Base-by-base conservation (phyloP, 1,284 basidiomycete genomes). In the Puccinia triticina region DNA sequence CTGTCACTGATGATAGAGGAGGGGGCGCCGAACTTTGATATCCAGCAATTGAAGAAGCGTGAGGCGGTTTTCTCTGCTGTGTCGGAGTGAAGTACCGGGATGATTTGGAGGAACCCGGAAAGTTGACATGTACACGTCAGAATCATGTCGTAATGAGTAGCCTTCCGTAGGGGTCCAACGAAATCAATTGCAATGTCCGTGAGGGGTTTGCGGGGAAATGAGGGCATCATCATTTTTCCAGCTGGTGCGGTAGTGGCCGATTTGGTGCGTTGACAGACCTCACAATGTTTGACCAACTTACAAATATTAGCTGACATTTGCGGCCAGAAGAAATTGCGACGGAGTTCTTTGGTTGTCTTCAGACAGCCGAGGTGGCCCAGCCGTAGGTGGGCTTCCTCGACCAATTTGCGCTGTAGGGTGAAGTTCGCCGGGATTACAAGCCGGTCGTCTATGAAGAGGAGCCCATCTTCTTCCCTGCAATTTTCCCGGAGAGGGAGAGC, bases 241-340 rank as follows among this genome's bases (percentile, higher is more conserved):
- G 64, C 21, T 11, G 64, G 64, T 66, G 40, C 32, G 2, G 64
- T 34, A 1, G 64, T 66, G 1, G 10, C 21, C 3, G 32, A 18
- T 66, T 66, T 66, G 5, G 64, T 66, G 0, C 26, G 16, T 12
- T 66, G 64, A 5, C 64, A 66, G 32, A 18, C 5, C 3, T 18
- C 26, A 5, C 64, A 66, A 18, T 18, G 26, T 10, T 66, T 18
- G 5, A 66, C 64, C 21, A 66, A 66, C 7, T 18, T 12, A 1
- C 18, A 18, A 0, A 66, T 26, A 2, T 66, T 16, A 8, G 21
- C 29, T 66, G 64, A 18, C 40, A 66, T 11, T 8, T 66, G 32
- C 1, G 64, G 64, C 64, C 64, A 66, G 12, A 66, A 66, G 43
- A 46, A 46, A 46, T 46, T n/a, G n/a, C n/a, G n/a, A n/a, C n/a